Conservation (phyloP, 1,284 basidiomycete genomes). For the Meripilus lineatus region DNA sequence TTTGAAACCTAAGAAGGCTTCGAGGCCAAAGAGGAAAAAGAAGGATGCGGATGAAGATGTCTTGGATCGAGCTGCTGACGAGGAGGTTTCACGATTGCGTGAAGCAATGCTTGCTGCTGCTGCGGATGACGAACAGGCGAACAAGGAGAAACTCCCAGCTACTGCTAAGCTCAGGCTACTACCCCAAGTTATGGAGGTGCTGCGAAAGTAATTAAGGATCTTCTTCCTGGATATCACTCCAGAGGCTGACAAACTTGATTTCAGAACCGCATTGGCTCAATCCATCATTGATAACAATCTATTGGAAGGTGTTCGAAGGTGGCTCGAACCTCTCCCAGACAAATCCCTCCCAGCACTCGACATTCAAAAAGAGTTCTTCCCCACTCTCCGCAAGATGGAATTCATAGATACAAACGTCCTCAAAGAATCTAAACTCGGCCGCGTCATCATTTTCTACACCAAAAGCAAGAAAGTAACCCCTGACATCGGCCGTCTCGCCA, state of each 20-base stretch:
- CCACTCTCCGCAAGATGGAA: slow-evolving; percentile 81
- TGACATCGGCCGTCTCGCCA: slow-evolving; percentile 76
- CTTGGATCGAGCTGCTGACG: slow-evolving; percentile 87
- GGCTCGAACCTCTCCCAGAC: slow-evolving; percentile 95
- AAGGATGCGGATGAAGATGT: slow-evolving; percentile 70
- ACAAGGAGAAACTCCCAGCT: slow-evolving; percentile 81
- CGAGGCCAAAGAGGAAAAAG: slow-evolving; percentile 64
- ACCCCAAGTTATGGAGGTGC: slow-evolving; percentile 85
- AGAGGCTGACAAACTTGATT: slow-evolving; percentile 7
- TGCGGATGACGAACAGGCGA: slow-evolving; percentile 80
- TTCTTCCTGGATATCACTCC: slow-evolving; percentile 1
- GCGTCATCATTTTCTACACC: slow-evolving; percentile 93
- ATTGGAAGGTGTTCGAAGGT: slow-evolving; percentile 84
- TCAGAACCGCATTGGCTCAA: slow-evolving; percentile 79
- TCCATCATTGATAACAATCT: slow-evolving; percentile 96
- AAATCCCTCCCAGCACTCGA: slow-evolving; percentile 91
- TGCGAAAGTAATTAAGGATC: slow-evolving; percentile 86
- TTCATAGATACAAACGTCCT: slow-evolving; percentile 90
- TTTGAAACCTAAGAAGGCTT: slow-evolving; percentile 72
- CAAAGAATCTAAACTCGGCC: slow-evolving; percentile 90
- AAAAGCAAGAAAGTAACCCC: slow-evolving; percentile 88
- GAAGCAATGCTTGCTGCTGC: slow-evolving; percentile 87
- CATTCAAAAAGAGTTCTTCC: slow-evolving; percentile 92
- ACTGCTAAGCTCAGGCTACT: slow-evolving; percentile 83
- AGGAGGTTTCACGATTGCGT: slow-evolving; percentile 81